A percentile compares a stretch with the other conserved stretches of the same genome.
Evolutionary conservation across 2,329 filamentous ascomycete genomes (phyloP).

Genomic region (Pseudogymnoascus verrucosus): DNA sequence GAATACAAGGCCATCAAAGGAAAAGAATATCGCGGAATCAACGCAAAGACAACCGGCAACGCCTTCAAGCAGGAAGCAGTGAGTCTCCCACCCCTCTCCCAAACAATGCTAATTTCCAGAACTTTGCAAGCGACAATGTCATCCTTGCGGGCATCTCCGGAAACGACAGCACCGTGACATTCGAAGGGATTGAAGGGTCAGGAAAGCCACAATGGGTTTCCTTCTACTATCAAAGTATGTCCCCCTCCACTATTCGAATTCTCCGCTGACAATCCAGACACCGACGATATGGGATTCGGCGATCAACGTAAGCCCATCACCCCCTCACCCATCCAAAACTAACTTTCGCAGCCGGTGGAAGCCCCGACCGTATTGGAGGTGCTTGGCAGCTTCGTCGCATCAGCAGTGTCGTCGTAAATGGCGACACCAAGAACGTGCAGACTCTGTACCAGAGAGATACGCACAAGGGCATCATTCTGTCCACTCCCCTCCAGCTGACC

Average conservation of each 20-base stretch:
- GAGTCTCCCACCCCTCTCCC: slow-evolving; percentile 25
- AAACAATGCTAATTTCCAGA: slow-evolving; percentile 16
- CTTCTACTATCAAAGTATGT: slow-evolving; percentile 45
- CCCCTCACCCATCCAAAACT: neutral
- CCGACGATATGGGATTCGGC: slow-evolving; percentile 53
- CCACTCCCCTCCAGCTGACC: slow-evolving; percentile 46
- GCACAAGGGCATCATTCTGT: slow-evolving; percentile 52
- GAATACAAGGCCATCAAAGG: slow-evolving; percentile 36
- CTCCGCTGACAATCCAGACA: slow-evolving; percentile 28
- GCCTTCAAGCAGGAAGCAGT: slow-evolving; percentile 50
- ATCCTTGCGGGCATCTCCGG: slow-evolving; percentile 46
- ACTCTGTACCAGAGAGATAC: slow-evolving; percentile 47
- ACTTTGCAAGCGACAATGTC: slow-evolving; percentile 38
- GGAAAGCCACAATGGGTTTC: slow-evolving; percentile 49
- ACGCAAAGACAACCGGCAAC: slow-evolving; percentile 38
- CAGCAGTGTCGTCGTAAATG: slow-evolving; percentile 52
- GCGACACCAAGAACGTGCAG: slow-evolving; percentile 38
- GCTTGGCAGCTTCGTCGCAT: slow-evolving; percentile 52
- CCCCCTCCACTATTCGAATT: neutral
- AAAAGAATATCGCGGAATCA: slow-evolving; percentile 37
- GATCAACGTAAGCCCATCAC: slow-evolving; percentile 16
- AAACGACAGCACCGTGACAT: slow-evolving; percentile 46
- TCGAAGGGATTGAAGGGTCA: slow-evolving; percentile 39
- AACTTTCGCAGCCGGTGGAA: slow-evolving; percentile 35
- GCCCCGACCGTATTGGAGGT: slow-evolving; percentile 51